Base-by-base conservation (phyloP, 192 early-diverging fungal species). In the Coemansia sp. region DNA sequence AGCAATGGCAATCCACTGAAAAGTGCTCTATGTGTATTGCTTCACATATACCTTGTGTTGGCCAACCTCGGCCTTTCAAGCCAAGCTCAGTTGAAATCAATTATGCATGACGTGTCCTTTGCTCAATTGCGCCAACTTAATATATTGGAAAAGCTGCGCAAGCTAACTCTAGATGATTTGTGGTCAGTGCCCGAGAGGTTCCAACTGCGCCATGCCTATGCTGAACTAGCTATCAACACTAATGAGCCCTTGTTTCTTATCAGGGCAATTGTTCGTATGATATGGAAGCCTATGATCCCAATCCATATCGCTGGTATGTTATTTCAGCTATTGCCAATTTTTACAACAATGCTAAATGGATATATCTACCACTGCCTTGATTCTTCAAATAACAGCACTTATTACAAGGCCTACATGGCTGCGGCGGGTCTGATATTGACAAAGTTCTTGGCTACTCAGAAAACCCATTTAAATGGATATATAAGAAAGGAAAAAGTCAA, bases 261-360 rank as follows among this genome's bases (percentile, higher is more conserved):
- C 21, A 69, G 70, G 6, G 78, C 73, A 5, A 66, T 80, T 39
- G 9, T 41, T 0, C 73, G 73, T 6, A 75, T 80, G 73, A 42
- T 73, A 2, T 80, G 78, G 78, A 63, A 70, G 36, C 78, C 78
- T 11, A 32, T 75, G 58, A 41, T 80, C 2, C 78, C 78, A 2
- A 37, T 80, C 2, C 63, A 63, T n/a, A 41, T 72, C 4, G 17
- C 70, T 2, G 32, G 50, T 1, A 57, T 61, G n/a, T 5, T 75
- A 23, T 21, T 67, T 1, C 58, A 69, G 27, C 37, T 44, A 5
- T 27, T 66, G 2, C 29, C 27, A 14, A 61, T 73, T 5, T 36
- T 34, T 1, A 25, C n/a, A 9, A 41, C 55, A n/a, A 31, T 63
- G 17, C 10, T 73, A 15, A 57, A 63, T n/a, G 42, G 63, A 2